phyloP scores from a whole-genome alignment of 305 asterid species.

The Fraxinus nigra region DNA sequence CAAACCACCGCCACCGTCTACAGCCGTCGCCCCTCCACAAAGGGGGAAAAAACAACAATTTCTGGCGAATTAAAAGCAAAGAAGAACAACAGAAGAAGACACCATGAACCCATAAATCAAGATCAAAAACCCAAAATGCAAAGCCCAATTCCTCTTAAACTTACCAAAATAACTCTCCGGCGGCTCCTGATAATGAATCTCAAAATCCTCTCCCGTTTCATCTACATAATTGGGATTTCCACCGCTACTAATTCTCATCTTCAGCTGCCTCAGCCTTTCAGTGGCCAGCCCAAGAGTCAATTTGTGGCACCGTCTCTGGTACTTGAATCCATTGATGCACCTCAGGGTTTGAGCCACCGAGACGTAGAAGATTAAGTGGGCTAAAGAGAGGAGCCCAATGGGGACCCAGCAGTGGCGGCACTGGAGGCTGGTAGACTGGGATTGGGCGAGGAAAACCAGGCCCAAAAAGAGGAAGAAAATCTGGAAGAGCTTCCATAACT shows the following conservation, averaged over 20 bases:
- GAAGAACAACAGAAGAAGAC: conserved; percentile 78
- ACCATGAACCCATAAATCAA: conserved; percentile 36
- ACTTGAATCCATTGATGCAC: too few relatives aligned
- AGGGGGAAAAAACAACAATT: neutral
- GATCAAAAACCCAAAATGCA: too few relatives aligned
- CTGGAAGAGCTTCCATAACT: conserved; percentile 82
- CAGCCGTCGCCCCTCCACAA: neutral
- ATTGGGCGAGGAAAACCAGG: conserved; percentile 49
- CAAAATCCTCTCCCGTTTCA: too few relatives aligned
- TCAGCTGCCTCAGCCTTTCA: too few relatives aligned
- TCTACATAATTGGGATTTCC: too few relatives aligned
- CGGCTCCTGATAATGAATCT: too few relatives aligned
- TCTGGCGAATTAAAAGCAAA: conserved; percentile 49
- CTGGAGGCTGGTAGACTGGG: conserved; percentile 53
- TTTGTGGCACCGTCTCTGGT: too few relatives aligned
- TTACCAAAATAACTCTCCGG: too few relatives aligned
- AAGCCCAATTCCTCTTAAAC: too few relatives aligned
- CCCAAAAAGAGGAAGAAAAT: conserved; percentile 71
- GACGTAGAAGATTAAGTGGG: conserved; percentile 77
- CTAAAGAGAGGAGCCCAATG: conserved; percentile 58
- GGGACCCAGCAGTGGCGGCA: conserved; percentile 94
- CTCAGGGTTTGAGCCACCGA: conserved; percentile 48
- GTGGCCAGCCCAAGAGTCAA: too few relatives aligned
- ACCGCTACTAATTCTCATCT: too few relatives aligned
- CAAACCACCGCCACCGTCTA: neutral